Evolutionary conservation across 1,284 basidiomycete species (phyloP).

Genomic region (Wolfiporia cocos): DNA sequence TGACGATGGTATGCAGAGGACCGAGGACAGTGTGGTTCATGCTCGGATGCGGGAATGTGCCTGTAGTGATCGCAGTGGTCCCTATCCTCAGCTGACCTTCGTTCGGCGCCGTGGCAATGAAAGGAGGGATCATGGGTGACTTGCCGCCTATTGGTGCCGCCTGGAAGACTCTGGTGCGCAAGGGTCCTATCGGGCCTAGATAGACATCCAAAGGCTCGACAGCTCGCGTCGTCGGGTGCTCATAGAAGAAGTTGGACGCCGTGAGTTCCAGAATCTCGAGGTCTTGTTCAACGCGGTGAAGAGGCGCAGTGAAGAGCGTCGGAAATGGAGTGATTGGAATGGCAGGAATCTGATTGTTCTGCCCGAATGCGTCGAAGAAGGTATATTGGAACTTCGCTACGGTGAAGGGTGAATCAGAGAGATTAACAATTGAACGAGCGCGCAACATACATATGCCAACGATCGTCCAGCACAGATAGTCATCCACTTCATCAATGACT

Average conservation of each 20-base stretch:
- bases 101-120: constrained; percentile 25
- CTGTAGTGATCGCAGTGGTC: constrained; percentile 1
- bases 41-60: background rate
- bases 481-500: constrained; percentile 84
- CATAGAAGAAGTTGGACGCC: constrained; percentile 80
- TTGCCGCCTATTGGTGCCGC: constrained; percentile 36
- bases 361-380: constrained; percentile 86
- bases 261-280: constrained; percentile 57
- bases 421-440: background rate
- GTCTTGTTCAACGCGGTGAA: constrained; percentile 46
- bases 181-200: constrained; percentile 83
- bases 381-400: constrained; percentile 88
- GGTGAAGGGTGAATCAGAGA: constrained; percentile 2
- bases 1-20: constrained; percentile 66
- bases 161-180: constrained; percentile 67
- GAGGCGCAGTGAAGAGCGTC: constrained; percentile 75
- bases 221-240: constrained; percentile 56
- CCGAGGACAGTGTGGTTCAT: constrained; percentile 16
- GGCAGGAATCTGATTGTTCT: constrained; percentile 69
- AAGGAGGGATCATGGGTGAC: constrained; percentile 41
- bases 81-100: constrained; percentile 1
- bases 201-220: constrained; percentile 81
- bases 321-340: constrained; percentile 87
- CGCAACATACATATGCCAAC: constrained; percentile 89
- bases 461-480: constrained; percentile 94